Base-by-base conservation (phyloP, 1,284 basidiomycete genomes). In the Fomitopsis schrenkii region DNA sequence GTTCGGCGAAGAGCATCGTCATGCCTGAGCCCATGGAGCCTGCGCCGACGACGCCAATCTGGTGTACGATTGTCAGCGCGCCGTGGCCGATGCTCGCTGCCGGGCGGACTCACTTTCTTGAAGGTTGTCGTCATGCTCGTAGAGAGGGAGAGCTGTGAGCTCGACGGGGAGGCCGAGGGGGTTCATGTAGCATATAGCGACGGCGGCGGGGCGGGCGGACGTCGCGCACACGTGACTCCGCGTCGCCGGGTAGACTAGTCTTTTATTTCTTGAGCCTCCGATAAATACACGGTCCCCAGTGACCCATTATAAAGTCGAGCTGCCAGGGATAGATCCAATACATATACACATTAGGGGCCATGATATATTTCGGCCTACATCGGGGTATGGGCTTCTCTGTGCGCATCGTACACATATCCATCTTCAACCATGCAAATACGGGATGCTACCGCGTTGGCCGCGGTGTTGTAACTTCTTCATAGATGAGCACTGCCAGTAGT, bases 381-480 rank as follows among this genome's bases (percentile, higher is more conserved):
- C 41, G 17, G 57, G 56, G 57, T 61, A 61, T 61, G 17, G 19
- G 22, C 40, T 26, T 26, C 55, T 56, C 33, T 28, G 8, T 9
- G 59, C 44, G 55, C 55, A 52, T 54, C 48, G 10, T 60, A 40
- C 46, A 55, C 30, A 1, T 22, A 33, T 33, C 30, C 8, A 2
- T 44, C 19, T 22, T 33, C 30, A 33, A 41, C n/a, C 33, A 2
- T 57, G 45, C n/a, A 22, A 9, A 5, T 28, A 15, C 5, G 7
- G 30, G 9, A 10, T 33, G 54, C 59, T 44, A 66, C 36, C 57
- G 26, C 57, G 62, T 59, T 22, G 62, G 54, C 28, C 68, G 66
- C 22, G 70, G 70, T 55, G 63, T 67, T 28, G 67, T 83, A 68
- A 86, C 84, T 68, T 87, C 85, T 63, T 86, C 83, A 67, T 85